phyloP scores from a whole-genome alignment of 108 stramenopile genomes.

The Cyclotella choctawhatcheeana region DNA sequence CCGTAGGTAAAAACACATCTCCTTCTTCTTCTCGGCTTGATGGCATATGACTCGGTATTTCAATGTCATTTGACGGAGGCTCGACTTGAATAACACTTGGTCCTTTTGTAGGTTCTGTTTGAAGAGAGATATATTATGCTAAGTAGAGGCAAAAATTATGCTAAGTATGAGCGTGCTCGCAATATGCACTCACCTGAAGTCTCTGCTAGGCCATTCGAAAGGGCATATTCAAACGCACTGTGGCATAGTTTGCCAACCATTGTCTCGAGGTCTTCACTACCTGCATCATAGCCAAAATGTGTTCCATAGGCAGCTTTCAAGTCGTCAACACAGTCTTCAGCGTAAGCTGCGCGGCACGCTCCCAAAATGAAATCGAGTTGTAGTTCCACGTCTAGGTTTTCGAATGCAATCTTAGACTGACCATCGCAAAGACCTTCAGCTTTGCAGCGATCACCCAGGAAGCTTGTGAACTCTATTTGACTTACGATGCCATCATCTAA shows the following conservation, averaged over 20 bases:
- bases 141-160: too few species aligned
- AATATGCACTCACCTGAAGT: constrained; percentile 1
- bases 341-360: constrained; percentile 3
- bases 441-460: constrained; percentile 11
- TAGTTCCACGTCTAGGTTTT: constrained; percentile 15
- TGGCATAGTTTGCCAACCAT: background rate
- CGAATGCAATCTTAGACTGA: background rate
- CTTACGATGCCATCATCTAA: constrained; percentile 19
- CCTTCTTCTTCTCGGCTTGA: background rate
- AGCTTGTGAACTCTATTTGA: constrained; percentile 19
- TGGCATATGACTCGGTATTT: constrained; percentile 7
- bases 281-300: constrained; percentile 27
- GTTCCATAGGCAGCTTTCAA: background rate
- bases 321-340: constrained; percentile 10
- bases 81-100: too few species aligned
- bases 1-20: background rate
- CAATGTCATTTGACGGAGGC: too few species aligned
- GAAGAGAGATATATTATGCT: background rate
- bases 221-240: constrained; percentile 4
- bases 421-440: constrained; percentile 16
- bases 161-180: background rate
- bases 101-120: constrained; percentile 7
- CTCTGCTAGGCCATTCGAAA: background rate
- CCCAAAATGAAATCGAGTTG: constrained; percentile 27
- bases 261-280: background rate